These are phyloP conservation scores for Flagelloscypha sp. DNA, from an alignment of 768 basidiomycete genomes.

Conservation along the genomic window DNA sequence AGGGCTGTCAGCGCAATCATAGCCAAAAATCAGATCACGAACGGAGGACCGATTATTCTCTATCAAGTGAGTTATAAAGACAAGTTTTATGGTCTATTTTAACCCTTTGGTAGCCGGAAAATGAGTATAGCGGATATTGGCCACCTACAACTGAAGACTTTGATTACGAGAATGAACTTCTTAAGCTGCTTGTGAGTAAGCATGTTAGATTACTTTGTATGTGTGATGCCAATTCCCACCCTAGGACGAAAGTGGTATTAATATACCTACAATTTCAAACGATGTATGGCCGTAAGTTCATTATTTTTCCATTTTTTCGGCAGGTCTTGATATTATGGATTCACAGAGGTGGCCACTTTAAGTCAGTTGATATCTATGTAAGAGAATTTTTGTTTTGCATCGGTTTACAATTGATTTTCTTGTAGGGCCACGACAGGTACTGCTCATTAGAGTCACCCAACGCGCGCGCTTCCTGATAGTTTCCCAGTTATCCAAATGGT, in stretches of 20 bases:
- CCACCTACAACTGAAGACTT: slow-evolving; percentile 32
- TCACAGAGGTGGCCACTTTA: too few relatives aligned
- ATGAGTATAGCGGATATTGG: slow-evolving; percentile 41
- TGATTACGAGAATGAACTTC: slow-evolving; percentile 27
- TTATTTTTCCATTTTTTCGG: too few relatives aligned
- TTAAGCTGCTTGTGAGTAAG: too few relatives aligned
- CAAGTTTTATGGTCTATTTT: too few relatives aligned
- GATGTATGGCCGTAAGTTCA: slow-evolving; percentile 40
- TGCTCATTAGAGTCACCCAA: too few relatives aligned
- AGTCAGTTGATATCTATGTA: slow-evolving; percentile 43
- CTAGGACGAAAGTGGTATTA: slow-evolving; percentile 36
- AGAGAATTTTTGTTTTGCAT: too few relatives aligned
- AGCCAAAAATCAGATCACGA: slow-evolving; percentile 47
- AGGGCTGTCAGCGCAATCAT: slow-evolving; percentile 36
- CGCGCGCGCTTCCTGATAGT: too few relatives aligned
- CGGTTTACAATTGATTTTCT: too few relatives aligned
- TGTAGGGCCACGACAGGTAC: too few relatives aligned
- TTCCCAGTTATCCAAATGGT: slow-evolving; percentile 44
- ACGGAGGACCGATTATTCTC: slow-evolving; percentile 50
- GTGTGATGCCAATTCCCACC: too few relatives aligned
- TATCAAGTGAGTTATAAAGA: slow-evolving; percentile 26
- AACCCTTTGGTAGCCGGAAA: slow-evolving; percentile 33
- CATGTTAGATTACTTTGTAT: too few relatives aligned
- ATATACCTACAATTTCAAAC: slow-evolving; percentile 39
- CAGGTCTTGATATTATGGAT: too few relatives aligned